Base-by-base conservation (phyloP, 768 basidiomycete species). In the Suillus ampliporus region DNA sequence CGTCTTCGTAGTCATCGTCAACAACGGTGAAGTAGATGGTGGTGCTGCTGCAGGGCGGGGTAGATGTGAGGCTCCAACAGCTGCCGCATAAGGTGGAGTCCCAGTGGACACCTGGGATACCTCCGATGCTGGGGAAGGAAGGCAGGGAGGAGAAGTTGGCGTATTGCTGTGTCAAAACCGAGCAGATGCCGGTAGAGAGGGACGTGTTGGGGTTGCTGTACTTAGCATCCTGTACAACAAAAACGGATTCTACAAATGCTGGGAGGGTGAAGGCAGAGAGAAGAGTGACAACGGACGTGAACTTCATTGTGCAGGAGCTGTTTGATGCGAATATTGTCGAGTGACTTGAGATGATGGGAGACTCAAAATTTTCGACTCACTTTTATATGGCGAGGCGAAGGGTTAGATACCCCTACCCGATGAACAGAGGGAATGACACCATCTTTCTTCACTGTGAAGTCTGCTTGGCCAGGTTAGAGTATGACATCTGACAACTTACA, bases 1-100 rank as follows among this genome's bases (percentile, higher is more conserved):
- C 50, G 4, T 74, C 75, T 0, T 68, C 63, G 23, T 14, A 1
- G 11, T 10, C 77, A 54, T 79, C 74, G 37, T 62, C 50, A 11
- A 53, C 4, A 15, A 60, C 50, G 4, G 59, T 61, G 61, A 62
- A 10, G 37, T 37, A 19, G 37, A 63, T 17, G 26, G 44, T 38
- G 9, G 14, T 37, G 4, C 5, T 9, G 13, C 50, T 21, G 40
- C 46, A 62, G 10, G 62, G 44, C 21, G 34, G 48, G 9, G 26
- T 41, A 14, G 50, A 51, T 3, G 19, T 37, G n/a, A 63, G 50
- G 9, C 26, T 40, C 62, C 60, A 62, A 28, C 60, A 63, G 15
- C 60, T 61, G 19, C 62, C 62, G 38, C 60, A 63, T n/a, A 52
- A 26, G 10, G 40, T 19, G 14, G 50, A 37, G 28, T 44, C 51